These are phyloP conservation scores for Coniella vitis DNA, from an alignment of 2,329 filamentous ascomycete species.

Conservation along the genomic window DNA sequence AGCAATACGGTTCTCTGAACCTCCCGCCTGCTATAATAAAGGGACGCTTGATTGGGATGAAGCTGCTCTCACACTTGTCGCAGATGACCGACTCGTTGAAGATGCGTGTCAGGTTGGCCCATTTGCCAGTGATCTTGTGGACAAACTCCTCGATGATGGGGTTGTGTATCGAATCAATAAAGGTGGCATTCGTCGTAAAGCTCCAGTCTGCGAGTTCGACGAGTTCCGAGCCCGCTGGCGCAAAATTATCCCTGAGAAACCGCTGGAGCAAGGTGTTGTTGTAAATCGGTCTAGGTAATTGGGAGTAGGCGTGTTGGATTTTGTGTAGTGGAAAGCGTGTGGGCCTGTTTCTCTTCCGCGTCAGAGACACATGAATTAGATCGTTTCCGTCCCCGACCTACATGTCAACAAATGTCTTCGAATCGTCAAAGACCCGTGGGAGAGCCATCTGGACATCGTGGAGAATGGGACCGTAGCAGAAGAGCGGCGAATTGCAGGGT, in stretches of 20 bases:
- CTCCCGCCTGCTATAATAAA: conserved; percentile 68
- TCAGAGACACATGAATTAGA: background rate
- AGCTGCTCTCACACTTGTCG: conserved; percentile 55
- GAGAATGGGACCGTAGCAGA: conserved; percentile 60
- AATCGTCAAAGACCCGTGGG: conserved; percentile 53
- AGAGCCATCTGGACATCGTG: conserved; percentile 54
- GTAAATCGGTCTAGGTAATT: conserved; percentile 51
- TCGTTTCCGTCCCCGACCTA: conserved; percentile 22
- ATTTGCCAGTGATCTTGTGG: conserved; percentile 59
- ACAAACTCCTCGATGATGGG: conserved; percentile 54
- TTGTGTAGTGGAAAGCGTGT: conserved; percentile 52
- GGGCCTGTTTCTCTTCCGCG: conserved; percentile 35
- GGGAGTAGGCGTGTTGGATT: conserved; percentile 54
- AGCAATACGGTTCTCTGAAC: conserved; percentile 65
- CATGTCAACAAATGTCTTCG: conserved; percentile 68
- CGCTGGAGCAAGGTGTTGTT: conserved; percentile 57
- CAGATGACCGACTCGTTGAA: conserved; percentile 50
- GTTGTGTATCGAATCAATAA: conserved; percentile 51
- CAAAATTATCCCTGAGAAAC: conserved; percentile 59
- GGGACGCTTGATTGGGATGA: conserved; percentile 58
- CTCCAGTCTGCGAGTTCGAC: conserved; percentile 43
- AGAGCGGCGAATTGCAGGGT: conserved; percentile 61
- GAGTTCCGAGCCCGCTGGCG: conserved; percentile 56
- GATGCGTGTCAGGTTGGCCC: conserved; percentile 58
- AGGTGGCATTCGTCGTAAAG: conserved; percentile 49